A percentile compares a stretch with the other conserved stretches of the same genome.
These are phyloP conservation scores for Coprinopsis strossmayeri DNA, from an alignment of 768 basidiomycete genomes.

Conservation along the genomic window DNA sequence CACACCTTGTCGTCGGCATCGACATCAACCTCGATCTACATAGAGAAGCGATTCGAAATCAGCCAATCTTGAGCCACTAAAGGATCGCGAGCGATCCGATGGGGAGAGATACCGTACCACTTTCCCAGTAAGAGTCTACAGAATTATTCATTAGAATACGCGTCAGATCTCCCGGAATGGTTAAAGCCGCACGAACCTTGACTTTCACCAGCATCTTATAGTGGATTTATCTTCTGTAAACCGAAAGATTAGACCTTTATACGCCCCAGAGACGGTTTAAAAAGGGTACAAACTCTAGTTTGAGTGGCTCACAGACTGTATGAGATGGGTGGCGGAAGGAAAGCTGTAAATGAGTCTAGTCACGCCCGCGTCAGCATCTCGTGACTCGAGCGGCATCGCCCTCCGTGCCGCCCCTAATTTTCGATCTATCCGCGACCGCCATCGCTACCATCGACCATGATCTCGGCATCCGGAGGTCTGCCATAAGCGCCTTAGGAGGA, in stretches of 20 bases:
- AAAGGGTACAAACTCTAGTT: too few species aligned
- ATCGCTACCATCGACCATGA: neutral
- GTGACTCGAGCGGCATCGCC: neutral
- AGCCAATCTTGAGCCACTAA: too few species aligned
- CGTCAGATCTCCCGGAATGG: constrained; percentile 7
- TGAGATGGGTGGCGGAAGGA: constrained; percentile 2
- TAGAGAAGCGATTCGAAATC: too few species aligned
- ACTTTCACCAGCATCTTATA: constrained; percentile 87
- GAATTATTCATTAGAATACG: neutral
- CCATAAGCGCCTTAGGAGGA: too few species aligned
- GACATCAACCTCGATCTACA: constrained; percentile 95
- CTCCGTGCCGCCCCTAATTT: neutral
- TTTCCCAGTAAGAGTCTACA: constrained; percentile 91
- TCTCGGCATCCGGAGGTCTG: neutral
- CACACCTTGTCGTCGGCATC: constrained; percentile 81
- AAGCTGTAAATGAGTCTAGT: neutral
- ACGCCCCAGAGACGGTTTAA: too few species aligned
- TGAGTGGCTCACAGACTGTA: neutral
- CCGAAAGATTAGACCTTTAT: too few species aligned
- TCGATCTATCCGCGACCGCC: neutral
- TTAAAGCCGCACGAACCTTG: constrained; percentile 45
- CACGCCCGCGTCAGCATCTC: constrained; percentile 2
- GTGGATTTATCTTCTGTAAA: too few species aligned
- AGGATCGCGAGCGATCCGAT: constrained; percentile 9
- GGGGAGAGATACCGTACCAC: constrained; percentile 50